phyloP scores from a whole-genome alignment of 768 basidiomycete genomes.

The Lactarius quietus region DNA sequence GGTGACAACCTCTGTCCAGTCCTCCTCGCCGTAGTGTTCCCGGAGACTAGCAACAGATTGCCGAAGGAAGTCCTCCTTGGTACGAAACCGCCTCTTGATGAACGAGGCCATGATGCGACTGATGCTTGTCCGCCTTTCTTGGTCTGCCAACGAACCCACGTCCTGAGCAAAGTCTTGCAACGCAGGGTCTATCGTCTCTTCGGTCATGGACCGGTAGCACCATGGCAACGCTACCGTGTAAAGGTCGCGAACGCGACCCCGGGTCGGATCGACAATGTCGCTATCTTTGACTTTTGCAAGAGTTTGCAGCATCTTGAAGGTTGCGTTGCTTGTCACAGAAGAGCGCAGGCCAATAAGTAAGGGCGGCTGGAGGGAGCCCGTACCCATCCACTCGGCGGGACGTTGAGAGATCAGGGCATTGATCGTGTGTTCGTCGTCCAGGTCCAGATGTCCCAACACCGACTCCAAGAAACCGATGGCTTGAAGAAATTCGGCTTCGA shows the following conservation, averaged over 20 bases:
- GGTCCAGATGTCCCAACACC: slow-evolving; percentile 64
- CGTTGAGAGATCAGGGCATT: slow-evolving; percentile 65
- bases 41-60: slow-evolving; percentile 83
- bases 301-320: slow-evolving; percentile 63
- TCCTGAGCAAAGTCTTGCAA: slow-evolving; percentile 70
- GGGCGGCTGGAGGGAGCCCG: slow-evolving; percentile 61
- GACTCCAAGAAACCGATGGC: slow-evolving; percentile 61
- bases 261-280: slow-evolving; percentile 65
- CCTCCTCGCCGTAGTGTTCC: slow-evolving; percentile 73
- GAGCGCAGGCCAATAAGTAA: slow-evolving; percentile 80
- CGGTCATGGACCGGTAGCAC: slow-evolving; percentile 77
- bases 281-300: slow-evolving; percentile 59
- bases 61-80: slow-evolving; percentile 89
- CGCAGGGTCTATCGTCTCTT: slow-evolving; percentile 53
- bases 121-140: slow-evolving; percentile 73
- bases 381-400: slow-evolving; percentile 69
- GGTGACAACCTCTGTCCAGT: slow-evolving; percentile 79
- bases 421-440: slow-evolving; percentile 64
- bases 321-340: slow-evolving; percentile 58
- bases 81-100: slow-evolving; percentile 81
- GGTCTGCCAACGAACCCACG: slow-evolving; percentile 66
- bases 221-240: slow-evolving; percentile 83
- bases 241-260: slow-evolving; percentile 72
- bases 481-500: slow-evolving; percentile 74
- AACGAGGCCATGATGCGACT: slow-evolving; percentile 88